Percentiles rank a stretch among this genome's conserved stretches.
These are phyloP conservation scores for Theobroma grandiflorum DNA, from an alignment of 441 rosid species.

Conservation along the genomic window DNA sequence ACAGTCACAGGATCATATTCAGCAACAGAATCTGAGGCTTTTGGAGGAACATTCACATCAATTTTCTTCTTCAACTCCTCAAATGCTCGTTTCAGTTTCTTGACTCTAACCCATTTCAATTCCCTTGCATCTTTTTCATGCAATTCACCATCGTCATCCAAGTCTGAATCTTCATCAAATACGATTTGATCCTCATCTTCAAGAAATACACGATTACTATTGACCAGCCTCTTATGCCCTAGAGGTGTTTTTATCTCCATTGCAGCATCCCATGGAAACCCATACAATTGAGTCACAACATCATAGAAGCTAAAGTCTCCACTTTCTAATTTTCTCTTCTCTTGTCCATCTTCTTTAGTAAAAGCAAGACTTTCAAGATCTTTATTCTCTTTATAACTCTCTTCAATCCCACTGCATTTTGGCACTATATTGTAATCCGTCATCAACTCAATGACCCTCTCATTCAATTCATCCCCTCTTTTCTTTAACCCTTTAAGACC, in stretches of 20 bases:
- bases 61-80: not conserved
- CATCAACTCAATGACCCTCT: too few species aligned
- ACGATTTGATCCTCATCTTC: not conserved
- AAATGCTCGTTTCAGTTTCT: not conserved
- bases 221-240: not conserved
- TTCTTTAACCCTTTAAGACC: not conserved
- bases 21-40: too few species aligned
- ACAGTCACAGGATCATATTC: too few species aligned
- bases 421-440: too few species aligned
- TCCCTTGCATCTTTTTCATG: rapidly evolving
- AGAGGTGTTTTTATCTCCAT: not conserved
- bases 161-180: not conserved
- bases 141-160: not conserved
- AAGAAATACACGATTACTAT: too few species aligned
- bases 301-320: not conserved
- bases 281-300: not conserved
- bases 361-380: too few species aligned
- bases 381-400: too few species aligned
- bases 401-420: too few species aligned
- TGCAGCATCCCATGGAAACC: not conserved
- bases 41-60: not conserved
- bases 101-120: not conserved
- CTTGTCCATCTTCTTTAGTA: not conserved
- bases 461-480: not conserved
- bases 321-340: not conserved